Conservation (phyloP, 2,329 filamentous ascomycete species). For the Xylariaceae sp. region DNA sequence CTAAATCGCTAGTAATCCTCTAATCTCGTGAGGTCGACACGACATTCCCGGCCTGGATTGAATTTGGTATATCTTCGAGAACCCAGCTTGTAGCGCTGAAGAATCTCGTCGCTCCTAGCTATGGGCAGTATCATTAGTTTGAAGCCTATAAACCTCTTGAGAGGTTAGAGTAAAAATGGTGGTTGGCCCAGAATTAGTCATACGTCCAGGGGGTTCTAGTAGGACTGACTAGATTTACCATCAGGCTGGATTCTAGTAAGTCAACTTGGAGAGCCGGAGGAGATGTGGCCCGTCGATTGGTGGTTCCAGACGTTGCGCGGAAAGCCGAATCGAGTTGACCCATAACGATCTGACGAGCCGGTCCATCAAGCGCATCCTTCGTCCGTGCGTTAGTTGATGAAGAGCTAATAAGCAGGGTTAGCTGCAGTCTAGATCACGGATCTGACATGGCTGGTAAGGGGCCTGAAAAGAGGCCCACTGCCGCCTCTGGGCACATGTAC, state of each 20-base stretch:
- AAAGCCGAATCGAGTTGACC: conserved; percentile 7
- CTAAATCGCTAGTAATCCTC: conserved; percentile 36
- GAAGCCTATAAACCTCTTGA: not conserved
- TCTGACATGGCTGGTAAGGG: conserved; percentile 20
- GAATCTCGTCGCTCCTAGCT: not conserved
- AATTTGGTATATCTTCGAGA: not conserved
- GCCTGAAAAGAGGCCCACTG: conserved; percentile 5
- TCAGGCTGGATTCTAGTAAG: not conserved
- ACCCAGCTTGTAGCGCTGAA: not conserved
- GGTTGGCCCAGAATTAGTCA: not conserved
- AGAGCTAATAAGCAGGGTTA: conserved; percentile 4
- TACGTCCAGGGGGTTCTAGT: not conserved
- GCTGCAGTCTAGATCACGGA: conserved; percentile 26
- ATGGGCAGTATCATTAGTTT: not conserved
- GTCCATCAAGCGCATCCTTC: conserved; percentile 1
- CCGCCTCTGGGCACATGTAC: conserved; percentile 6
- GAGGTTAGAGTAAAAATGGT: not conserved
- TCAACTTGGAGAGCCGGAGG: not conserved
- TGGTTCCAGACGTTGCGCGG: not conserved
- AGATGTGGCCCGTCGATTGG: not conserved
- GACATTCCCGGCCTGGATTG: not conserved
- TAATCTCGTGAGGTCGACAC: conserved; percentile 23
- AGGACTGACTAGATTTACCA: not conserved
- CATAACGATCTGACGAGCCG: conserved; percentile 4
- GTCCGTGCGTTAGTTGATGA: not conserved